Evolutionary conservation across 352 stramenopile genomes (phyloP).

Genomic region (Hyphochytrium catenoides): DNA sequence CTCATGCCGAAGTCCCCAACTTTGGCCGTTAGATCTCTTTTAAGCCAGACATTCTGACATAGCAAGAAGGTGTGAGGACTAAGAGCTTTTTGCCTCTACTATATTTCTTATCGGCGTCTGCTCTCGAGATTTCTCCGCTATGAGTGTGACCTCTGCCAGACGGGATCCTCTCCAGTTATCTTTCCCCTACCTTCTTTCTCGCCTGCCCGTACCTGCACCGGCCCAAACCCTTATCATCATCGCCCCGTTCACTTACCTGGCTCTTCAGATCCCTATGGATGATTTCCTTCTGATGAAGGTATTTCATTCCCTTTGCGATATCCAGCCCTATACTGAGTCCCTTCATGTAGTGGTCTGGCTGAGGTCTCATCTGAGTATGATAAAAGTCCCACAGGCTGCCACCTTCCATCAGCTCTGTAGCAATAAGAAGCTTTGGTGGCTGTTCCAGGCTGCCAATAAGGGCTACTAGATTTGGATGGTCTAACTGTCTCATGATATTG

Average conservation of each 20-base stretch:
- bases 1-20: slow-evolving; percentile 51
- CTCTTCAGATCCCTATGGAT: slow-evolving; percentile 64
- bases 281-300: slow-evolving; percentile 73
- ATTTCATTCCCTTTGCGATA: slow-evolving; percentile 77
- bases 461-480: slow-evolving; percentile 92
- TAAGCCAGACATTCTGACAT: no score
- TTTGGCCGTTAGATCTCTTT: no score
- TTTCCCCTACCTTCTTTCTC: no score
- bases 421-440: slow-evolving; percentile 79
- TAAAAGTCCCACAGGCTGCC: slow-evolving; percentile 65
- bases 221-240: no score
- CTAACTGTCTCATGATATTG: slow-evolving; percentile 60
- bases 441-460: slow-evolving; percentile 94
- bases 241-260: no score
- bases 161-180: no score
- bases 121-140: no score
- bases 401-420: slow-evolving; percentile 74
- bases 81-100: no score
- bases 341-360: slow-evolving; percentile 22
- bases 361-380: slow-evolving; percentile 36
- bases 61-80: no score
- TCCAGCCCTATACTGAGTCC: slow-evolving; percentile 55
- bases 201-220: no score
- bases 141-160: no score
- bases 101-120: no score